A percentile compares a stretch with the other conserved stretches of the same genome.
These are phyloP conservation scores for Eruca vesicaria DNA, from an alignment of 441 rosid genomes.

Conservation along the genomic window DNA sequence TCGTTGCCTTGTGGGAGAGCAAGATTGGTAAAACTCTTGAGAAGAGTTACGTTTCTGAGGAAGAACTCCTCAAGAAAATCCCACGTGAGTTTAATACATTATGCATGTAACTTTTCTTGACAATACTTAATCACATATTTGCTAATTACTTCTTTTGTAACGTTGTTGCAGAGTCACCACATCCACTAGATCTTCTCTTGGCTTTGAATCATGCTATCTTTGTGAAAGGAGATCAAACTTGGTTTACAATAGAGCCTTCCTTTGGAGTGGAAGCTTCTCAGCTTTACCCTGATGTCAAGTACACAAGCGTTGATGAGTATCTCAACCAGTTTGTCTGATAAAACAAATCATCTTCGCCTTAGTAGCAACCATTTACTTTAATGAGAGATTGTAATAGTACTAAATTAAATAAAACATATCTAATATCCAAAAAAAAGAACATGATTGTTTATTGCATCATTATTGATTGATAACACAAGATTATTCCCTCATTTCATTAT, in stretches of 20 bases:
- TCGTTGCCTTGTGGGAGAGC: constrained; percentile 34
- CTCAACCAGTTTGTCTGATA: constrained; percentile 33
- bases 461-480: background rate
- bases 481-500: constrained; percentile 5
- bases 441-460: background rate
- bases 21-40: constrained; percentile 32
- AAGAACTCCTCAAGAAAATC: constrained; percentile 29
- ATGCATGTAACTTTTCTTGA: background rate
- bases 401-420: constrained; percentile 5
- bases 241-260: constrained; percentile 27
- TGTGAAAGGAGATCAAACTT: constrained; percentile 30
- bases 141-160: background rate
- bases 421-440: background rate
- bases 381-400: constrained; percentile 4
- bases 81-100: constrained; percentile 16
- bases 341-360: background rate
- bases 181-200: constrained; percentile 23
- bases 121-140: background rate
- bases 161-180: constrained; percentile 20
- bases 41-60: constrained; percentile 33
- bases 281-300: constrained; percentile 49
- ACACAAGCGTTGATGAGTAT: constrained; percentile 44
- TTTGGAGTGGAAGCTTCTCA: constrained; percentile 44
- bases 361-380: background rate
- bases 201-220: constrained; percentile 30